Conservation (phyloP, 805 yeast genomes). For the Candida vartiovaarae region DNA sequence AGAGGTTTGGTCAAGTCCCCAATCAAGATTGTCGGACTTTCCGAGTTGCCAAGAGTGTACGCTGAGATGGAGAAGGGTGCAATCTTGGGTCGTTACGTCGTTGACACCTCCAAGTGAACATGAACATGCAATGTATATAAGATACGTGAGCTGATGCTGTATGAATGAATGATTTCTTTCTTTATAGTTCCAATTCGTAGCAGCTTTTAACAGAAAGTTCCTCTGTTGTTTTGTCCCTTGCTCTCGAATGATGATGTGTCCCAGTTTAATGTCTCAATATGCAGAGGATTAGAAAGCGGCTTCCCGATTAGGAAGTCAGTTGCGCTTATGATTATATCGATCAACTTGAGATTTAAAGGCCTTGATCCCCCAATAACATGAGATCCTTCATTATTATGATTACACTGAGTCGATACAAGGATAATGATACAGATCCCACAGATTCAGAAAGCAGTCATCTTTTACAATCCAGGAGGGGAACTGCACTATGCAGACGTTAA, state of each 20-base stretch:
- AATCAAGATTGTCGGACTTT: slow-evolving; percentile 48
- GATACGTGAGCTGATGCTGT: too few species aligned
- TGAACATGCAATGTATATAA: neutral
- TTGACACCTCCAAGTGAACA: slow-evolving; percentile 57
- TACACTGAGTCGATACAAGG: too few species aligned
- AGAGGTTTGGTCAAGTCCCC: slow-evolving; percentile 62
- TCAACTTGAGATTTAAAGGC: too few species aligned
- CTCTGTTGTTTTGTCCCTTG: too few species aligned
- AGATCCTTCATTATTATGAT: neutral
- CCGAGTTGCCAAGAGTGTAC: slow-evolving; percentile 45
- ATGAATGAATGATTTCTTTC: neutral
- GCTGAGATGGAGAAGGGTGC: slow-evolving; percentile 49
- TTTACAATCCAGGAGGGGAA: slow-evolving; percentile 40
- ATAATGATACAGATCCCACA: slow-evolving; percentile 23
- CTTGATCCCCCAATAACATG: neutral
- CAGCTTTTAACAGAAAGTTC: too few species aligned
- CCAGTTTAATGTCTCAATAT: neutral
- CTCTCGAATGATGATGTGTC: too few species aligned
- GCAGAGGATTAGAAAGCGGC: neutral
- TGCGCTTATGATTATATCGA: neutral
- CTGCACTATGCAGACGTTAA: slow-evolving; percentile 41
- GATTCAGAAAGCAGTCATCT: slow-evolving; percentile 43
- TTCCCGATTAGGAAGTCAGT: slow-evolving; percentile 3
- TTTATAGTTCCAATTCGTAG: too few species aligned
- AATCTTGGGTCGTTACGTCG: slow-evolving; percentile 71